Percentiles rank a stretch among this genome's conserved stretches.
Evolutionary conservation across 2,329 filamentous ascomycete species (phyloP).

Genomic region (Knoxdaviesia proteae): DNA sequence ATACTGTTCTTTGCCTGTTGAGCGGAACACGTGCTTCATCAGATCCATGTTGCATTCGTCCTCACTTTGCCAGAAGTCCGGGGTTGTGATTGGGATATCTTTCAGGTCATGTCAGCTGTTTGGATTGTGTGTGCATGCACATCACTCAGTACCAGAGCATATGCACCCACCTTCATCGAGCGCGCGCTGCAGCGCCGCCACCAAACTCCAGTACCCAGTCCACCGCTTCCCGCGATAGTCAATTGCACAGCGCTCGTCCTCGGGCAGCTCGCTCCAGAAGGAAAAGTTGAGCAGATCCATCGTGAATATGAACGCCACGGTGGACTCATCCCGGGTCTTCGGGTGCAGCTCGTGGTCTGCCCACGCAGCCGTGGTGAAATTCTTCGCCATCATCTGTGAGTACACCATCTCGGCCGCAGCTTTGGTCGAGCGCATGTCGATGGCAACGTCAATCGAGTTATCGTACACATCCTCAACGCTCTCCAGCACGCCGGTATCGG

Average conservation of each 20-base stretch:
- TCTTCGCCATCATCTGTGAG: slow-evolving; percentile 60
- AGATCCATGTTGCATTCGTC: slow-evolving; percentile 55
- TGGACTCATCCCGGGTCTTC: slow-evolving; percentile 55
- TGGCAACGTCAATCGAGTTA: slow-evolving; percentile 78
- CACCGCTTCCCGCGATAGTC: slow-evolving; percentile 63
- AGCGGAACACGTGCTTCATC: slow-evolving; percentile 63
- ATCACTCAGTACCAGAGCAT: not conserved
- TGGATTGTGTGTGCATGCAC: not conserved
- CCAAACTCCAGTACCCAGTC: slow-evolving; percentile 92
- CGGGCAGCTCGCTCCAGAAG: slow-evolving; percentile 65
- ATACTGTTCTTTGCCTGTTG: slow-evolving; percentile 68
- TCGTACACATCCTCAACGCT: slow-evolving; percentile 74
- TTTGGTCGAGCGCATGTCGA: slow-evolving; percentile 69
- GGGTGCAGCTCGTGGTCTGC: slow-evolving; percentile 78
- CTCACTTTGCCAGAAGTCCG: slow-evolving; percentile 67
- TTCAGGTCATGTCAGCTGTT: slow-evolving; percentile 4
- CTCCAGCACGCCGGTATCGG: slow-evolving; percentile 65
- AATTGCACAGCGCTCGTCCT: slow-evolving; percentile 59
- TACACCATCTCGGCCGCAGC: slow-evolving; percentile 63
- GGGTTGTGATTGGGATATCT: slow-evolving; percentile 76
- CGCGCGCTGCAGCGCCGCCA: slow-evolving; percentile 69
- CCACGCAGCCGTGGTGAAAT: slow-evolving; percentile 74
- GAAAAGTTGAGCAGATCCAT: slow-evolving; percentile 96
- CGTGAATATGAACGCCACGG: slow-evolving; percentile 83
- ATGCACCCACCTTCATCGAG: slow-evolving; percentile 50